phyloP scores from a whole-genome alignment of 352 stramenopile genomes.

The Phytophthora sojae region DNA sequence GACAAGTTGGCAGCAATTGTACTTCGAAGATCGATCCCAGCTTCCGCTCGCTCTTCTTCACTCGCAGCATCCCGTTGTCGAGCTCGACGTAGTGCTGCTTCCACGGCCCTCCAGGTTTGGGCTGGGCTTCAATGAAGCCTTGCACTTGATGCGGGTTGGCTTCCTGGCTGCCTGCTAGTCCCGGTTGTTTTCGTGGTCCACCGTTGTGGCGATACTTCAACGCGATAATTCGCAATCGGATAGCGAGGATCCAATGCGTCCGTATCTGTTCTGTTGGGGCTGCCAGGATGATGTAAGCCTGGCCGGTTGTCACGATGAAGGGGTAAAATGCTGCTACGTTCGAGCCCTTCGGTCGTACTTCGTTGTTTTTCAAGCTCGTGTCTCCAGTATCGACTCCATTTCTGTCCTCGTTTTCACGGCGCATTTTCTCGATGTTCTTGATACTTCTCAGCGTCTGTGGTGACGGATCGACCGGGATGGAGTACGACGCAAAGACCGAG shows the following conservation, averaged over 20 bases:
- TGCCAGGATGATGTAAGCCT: conserved; percentile 59
- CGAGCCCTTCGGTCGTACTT: conserved; percentile 22
- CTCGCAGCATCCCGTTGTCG: conserved; percentile 68
- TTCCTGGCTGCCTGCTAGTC: background rate
- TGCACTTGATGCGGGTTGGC: conserved; percentile 42
- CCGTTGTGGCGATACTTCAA: conserved; percentile 69
- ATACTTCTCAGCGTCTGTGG: conserved; percentile 43
- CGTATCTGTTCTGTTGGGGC: conserved; percentile 54
- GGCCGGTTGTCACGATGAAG: conserved; percentile 66
- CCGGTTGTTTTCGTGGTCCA: conserved; percentile 17
- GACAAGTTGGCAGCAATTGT: conserved; percentile 57
- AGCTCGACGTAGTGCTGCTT: conserved; percentile 71
- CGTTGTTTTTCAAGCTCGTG: conserved; percentile 9
- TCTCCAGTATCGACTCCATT: conserved; percentile 20
- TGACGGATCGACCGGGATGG: conserved; percentile 45
- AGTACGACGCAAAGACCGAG: conserved; percentile 46
- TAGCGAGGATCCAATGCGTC: conserved; percentile 68
- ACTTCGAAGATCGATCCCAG: conserved; percentile 65
- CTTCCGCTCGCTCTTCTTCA: conserved; percentile 69
- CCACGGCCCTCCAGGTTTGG: conserved; percentile 54
- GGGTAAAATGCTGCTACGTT: conserved; percentile 49
- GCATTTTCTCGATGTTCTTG: conserved; percentile 36
- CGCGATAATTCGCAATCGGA: conserved; percentile 70
- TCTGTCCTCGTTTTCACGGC: conserved; percentile 35
- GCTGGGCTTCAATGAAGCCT: conserved; percentile 68